phyloP scores from a whole-genome alignment of 2,329 filamentous ascomycete genomes.

The Akanthomyces muscarius region DNA sequence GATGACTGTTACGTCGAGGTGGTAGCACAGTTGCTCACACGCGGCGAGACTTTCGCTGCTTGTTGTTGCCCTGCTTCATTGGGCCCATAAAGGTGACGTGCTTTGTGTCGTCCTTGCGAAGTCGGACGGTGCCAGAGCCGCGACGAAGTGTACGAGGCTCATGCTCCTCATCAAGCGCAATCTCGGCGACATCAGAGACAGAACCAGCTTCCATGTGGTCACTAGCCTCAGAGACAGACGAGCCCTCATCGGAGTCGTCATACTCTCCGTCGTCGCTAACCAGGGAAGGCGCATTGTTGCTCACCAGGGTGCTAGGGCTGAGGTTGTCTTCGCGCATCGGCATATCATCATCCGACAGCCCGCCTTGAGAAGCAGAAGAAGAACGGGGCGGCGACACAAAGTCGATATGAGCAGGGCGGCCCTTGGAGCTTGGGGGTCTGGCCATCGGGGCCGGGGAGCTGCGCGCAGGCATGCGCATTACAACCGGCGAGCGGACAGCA shows the following conservation, averaged over 20 bases:
- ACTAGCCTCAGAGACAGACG: conserved; percentile 54
- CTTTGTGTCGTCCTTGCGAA: conserved; percentile 52
- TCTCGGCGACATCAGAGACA: conserved; percentile 58
- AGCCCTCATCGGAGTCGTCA: conserved; percentile 65
- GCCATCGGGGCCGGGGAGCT: conserved; percentile 45
- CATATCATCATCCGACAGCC: conserved; percentile 42
- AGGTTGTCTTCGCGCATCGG: conserved; percentile 57
- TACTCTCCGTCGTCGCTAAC: conserved; percentile 79
- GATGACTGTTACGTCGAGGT: conserved; percentile 10
- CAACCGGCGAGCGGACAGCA: conserved; percentile 35
- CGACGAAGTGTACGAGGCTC: conserved; percentile 44
- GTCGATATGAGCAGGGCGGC: conserved; percentile 37
- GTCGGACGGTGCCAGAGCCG: conserved; percentile 41
- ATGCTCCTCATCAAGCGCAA: conserved; percentile 56
- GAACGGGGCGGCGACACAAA: conserved; percentile 35
- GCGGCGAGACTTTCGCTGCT: conserved; percentile 29
- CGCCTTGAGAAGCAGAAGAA: conserved; percentile 20
- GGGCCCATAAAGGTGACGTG: conserved; percentile 54
- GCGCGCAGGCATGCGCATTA: conserved; percentile 57
- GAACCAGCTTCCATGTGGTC: conserved; percentile 56
- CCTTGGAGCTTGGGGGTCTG: conserved; percentile 55
- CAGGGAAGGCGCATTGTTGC: conserved; percentile 73
- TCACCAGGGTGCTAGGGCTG: conserved; percentile 65
- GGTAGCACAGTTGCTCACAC: conserved; percentile 21
- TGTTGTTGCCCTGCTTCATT: conserved; percentile 38